These are phyloP conservation scores for Aureobasidium uvarum DNA, from an alignment of 2,329 filamentous ascomycete genomes.

Conservation along the genomic window DNA sequence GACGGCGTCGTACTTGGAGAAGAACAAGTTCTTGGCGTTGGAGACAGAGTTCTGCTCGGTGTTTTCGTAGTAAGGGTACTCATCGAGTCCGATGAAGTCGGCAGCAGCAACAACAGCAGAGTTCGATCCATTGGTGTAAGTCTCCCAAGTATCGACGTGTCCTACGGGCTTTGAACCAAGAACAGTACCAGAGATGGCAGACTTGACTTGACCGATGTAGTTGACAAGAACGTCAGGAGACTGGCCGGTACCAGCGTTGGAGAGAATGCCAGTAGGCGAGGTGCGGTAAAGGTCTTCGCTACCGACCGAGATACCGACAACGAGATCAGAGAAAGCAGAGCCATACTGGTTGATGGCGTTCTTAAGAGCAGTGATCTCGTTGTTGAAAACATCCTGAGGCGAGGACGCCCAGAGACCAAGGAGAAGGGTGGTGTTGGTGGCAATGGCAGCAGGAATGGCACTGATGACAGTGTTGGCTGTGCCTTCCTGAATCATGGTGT, in stretches of 20 bases:
- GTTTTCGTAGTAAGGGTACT: slow-evolving; percentile 71
- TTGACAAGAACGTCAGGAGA: slow-evolving; percentile 60
- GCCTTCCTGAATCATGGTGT: slow-evolving; percentile 67
- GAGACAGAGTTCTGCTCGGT: slow-evolving; percentile 65
- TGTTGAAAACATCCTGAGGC: slow-evolving; percentile 60
- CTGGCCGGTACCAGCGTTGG: slow-evolving; percentile 61
- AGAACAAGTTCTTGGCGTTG: slow-evolving; percentile 65
- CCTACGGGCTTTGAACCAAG: slow-evolving; percentile 60
- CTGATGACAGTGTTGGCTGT: slow-evolving; percentile 64
- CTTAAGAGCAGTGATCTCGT: slow-evolving; percentile 72
- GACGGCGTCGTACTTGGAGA: slow-evolving; percentile 62
- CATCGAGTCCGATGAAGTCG: slow-evolving; percentile 82
- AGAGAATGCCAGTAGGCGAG: slow-evolving; percentile 54
- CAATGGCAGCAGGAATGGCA: slow-evolving; percentile 77
- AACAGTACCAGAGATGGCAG: slow-evolving; percentile 61
- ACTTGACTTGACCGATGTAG: slow-evolving; percentile 69
- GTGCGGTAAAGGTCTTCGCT: slow-evolving; percentile 66
- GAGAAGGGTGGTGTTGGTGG: slow-evolving; percentile 72
- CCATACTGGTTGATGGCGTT: slow-evolving; percentile 69
- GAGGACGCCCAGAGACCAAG: slow-evolving; percentile 81
- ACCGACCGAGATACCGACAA: slow-evolving; percentile 82
- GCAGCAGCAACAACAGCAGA: slow-evolving; percentile 63
- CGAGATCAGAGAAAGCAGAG: slow-evolving; percentile 59
- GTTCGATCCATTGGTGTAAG: slow-evolving; percentile 72
- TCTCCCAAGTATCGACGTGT: slow-evolving; percentile 83